These are phyloP conservation scores for Dictyostelium citrinum DNA, from an alignment of 78 protist genomes.

Conservation along the genomic window DNA sequence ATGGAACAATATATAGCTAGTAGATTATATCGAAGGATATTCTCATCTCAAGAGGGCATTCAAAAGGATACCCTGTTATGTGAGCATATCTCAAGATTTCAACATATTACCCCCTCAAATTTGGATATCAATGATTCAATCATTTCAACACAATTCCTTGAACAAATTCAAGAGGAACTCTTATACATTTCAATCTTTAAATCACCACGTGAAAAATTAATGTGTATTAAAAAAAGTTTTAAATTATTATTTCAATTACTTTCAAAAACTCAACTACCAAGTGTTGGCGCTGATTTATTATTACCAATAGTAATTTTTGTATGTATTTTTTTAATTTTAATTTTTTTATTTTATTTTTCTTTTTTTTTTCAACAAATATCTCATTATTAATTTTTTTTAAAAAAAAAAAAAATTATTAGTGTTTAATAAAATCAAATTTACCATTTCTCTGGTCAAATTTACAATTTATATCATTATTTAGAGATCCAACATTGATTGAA, in stretches of 20 bases:
- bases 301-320: constrained; percentile 71
- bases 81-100: constrained; percentile 50
- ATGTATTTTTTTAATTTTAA: neutral
- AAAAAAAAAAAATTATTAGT: no score
- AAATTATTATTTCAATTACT: constrained; percentile 13
- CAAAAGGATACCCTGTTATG: constrained; percentile 44
- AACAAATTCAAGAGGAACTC: constrained; percentile 70
- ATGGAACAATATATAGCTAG: constrained; percentile 59
- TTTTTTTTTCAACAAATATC: neutral
- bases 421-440: constrained; percentile 69
- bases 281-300: constrained; percentile 65
- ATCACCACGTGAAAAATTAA: constrained; percentile 66
- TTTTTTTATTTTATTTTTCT: neutral
- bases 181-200: constrained; percentile 41
- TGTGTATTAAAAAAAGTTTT: constrained; percentile 32
- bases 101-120: constrained; percentile 46
- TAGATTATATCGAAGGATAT: constrained; percentile 34
- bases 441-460: constrained; percentile 66
- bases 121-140: constrained; percentile 32
- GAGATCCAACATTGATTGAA: constrained; percentile 76
- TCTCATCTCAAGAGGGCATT: constrained; percentile 25
- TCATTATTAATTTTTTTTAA: neutral
- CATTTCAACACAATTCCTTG: constrained; percentile 24
- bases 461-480: constrained; percentile 64
- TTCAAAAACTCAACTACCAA: constrained; percentile 9